A percentile compares a stretch with the other conserved stretches of the same genome.
phyloP scores from a whole-genome alignment of 495 filamentous ascomycete genomes.

The Neurospora cerealis region DNA sequence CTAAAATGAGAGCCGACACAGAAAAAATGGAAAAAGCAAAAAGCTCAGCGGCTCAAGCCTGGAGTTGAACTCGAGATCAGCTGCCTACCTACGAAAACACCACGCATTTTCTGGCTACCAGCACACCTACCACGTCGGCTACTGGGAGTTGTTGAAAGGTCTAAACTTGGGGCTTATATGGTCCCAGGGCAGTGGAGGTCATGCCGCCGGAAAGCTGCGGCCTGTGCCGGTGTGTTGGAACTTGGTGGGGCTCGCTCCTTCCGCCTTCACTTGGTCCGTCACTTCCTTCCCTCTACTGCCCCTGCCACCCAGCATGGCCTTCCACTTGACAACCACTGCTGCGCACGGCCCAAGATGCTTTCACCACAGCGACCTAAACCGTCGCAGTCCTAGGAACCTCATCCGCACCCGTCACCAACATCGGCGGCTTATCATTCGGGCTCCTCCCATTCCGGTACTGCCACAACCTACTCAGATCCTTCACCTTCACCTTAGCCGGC shows the following conservation, averaged over 20 bases:
- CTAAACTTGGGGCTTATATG: neutral
- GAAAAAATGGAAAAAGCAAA: neutral
- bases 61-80: neutral
- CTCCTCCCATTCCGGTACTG: constrained; percentile 57
- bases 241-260: neutral
- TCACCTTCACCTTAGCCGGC: constrained; percentile 41
- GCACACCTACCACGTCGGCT: neutral
- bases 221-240: neutral
- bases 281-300: neutral
- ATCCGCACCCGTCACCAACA: constrained; percentile 7
- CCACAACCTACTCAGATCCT: constrained; percentile 65
- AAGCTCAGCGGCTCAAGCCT: neutral
- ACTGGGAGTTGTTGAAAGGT: neutral
- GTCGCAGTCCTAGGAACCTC: constrained; percentile 15
- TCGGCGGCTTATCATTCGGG: constrained; percentile 32
- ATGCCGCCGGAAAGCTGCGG: neutral
- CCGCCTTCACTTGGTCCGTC: neutral
- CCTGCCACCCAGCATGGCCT: neutral
- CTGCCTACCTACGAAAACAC: neutral
- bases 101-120: neutral
- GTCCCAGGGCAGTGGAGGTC: neutral
- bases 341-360: neutral
- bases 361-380: neutral
- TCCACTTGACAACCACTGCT: neutral
- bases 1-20: neutral